A percentile compares a stretch with the other conserved stretches of the same genome.
Evolutionary conservation across 345 rosid genomes (phyloP).

Genomic region (Clarkia xantiana): DNA sequence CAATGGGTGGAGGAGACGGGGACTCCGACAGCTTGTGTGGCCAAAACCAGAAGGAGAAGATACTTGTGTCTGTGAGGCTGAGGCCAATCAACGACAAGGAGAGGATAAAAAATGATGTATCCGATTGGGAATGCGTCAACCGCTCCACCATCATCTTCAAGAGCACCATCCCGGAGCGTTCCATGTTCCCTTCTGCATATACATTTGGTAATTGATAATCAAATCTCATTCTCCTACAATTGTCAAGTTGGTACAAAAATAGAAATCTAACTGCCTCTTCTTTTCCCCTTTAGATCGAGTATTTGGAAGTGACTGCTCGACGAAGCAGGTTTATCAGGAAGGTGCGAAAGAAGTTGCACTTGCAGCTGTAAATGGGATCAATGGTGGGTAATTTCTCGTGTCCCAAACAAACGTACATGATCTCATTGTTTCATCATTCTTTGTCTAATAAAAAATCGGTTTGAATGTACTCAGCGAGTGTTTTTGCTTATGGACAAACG

Average conservation of each 20-base stretch:
- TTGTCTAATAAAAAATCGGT: no score
- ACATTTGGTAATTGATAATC: slow-evolving; percentile 17
- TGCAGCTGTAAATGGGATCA: slow-evolving; percentile 23
- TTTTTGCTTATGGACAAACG: slow-evolving; percentile 17
- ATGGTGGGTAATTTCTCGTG: slow-evolving; percentile 15
- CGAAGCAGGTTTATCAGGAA: slow-evolving; percentile 28
- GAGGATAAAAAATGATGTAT: slow-evolving; percentile 7
- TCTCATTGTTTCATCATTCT: neutral
- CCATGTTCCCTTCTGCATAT: slow-evolving; percentile 23
- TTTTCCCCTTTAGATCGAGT: slow-evolving; percentile 19
- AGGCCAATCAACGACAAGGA: slow-evolving; percentile 12
- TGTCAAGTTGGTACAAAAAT: neutral
- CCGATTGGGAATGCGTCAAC: slow-evolving; percentile 16
- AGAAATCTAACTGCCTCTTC: no score
- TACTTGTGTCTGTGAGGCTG: slow-evolving; percentile 12
- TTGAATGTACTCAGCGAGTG: slow-evolving; percentile 5
- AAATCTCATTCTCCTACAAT: neutral
- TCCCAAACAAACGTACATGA: neutral
- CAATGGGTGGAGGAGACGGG: slow-evolving; percentile 2
- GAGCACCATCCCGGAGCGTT: slow-evolving; percentile 19
- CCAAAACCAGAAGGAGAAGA: slow-evolving; percentile 12
- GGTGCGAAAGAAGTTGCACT: slow-evolving; percentile 28
- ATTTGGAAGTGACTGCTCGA: slow-evolving; percentile 21
- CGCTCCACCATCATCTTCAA: slow-evolving; percentile 19
- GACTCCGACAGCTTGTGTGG: slow-evolving; percentile 1